These are phyloP conservation scores for Nannochloris sp. DNA, from an alignment of 139 green algal species.

Conservation along the genomic window DNA sequence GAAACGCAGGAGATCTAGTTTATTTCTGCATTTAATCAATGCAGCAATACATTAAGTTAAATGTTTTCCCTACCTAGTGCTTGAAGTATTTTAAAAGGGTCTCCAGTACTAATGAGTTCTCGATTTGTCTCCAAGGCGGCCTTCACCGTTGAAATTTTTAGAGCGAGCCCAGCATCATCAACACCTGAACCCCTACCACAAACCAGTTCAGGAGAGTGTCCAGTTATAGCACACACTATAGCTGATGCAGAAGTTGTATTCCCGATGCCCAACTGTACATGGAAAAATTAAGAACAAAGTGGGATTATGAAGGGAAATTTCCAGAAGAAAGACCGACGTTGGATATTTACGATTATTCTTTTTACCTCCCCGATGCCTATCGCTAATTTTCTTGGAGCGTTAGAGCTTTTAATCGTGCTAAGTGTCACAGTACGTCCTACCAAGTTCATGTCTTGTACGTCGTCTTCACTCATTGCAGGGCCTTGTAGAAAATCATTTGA, in stretches of 20 bases:
- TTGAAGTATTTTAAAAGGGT: constrained; percentile 5
- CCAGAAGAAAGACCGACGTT: neutral
- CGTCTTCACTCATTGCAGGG: constrained; percentile 20
- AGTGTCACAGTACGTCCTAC: too few species aligned
- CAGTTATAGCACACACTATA: constrained; percentile 29
- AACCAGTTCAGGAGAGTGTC: constrained; percentile 12
- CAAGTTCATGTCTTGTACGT: constrained; percentile 4
- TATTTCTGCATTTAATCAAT: too few species aligned
- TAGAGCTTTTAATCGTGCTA: too few species aligned
- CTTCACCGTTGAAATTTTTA: constrained; percentile 21
- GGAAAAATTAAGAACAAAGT: too few species aligned
- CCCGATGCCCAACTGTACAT: constrained; percentile 39
- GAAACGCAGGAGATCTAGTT: too few species aligned
- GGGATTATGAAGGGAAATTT: too few species aligned
- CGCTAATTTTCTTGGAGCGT: neutral
- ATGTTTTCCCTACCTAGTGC: constrained; percentile 19
- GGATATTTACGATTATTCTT: neutral
- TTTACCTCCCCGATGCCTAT: constrained; percentile 11
- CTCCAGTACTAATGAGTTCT: neutral
- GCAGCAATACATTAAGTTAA: too few species aligned
- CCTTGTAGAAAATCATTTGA: constrained; percentile 22
- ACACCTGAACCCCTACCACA: constrained; percentile 37
- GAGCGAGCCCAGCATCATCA: constrained; percentile 21
- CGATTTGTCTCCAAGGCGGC: constrained; percentile 20
- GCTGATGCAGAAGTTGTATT: constrained; percentile 44